Conservation (phyloP, 371 early-diverging fungal species). For the Mortierella sp. region DNA sequence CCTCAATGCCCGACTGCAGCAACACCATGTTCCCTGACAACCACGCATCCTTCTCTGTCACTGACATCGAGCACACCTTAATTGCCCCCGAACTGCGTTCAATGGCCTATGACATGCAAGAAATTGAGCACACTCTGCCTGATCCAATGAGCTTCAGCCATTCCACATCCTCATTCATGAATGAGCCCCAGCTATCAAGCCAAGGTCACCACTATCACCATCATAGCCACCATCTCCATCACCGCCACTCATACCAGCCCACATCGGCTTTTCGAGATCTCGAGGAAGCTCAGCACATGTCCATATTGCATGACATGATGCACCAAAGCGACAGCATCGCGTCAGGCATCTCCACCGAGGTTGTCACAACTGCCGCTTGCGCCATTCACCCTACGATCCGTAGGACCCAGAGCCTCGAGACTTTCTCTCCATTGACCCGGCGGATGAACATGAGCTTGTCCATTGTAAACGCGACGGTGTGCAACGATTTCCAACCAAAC, state of each 20-base stretch:
- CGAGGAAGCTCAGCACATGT: background rate
- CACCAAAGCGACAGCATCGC: background rate
- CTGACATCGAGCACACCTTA: background rate
- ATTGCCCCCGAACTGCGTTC: background rate
- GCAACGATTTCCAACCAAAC: background rate
- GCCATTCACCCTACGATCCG: slow-evolving; percentile 11
- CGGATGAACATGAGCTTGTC: background rate
- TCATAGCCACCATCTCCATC: slow-evolving; percentile 6
- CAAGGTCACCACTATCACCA: slow-evolving; percentile 7
- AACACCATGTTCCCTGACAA: background rate
- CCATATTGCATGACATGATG: slow-evolving; percentile 13
- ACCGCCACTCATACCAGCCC: slow-evolving; percentile 33
- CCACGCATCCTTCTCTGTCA: background rate
- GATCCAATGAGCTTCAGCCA: background rate
- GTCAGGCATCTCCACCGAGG: background rate
- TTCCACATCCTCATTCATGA: background rate
- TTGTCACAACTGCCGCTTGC: slow-evolving; percentile 14
- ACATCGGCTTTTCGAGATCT: slow-evolving; percentile 16
- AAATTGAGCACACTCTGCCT: background rate
- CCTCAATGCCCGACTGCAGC: background rate
- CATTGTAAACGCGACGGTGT: background rate
- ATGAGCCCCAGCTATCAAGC: background rate
- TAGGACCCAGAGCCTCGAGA: slow-evolving; percentile 31
- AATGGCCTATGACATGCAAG: background rate
- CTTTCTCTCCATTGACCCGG: background rate